Evolutionary conservation across 2,329 filamentous ascomycete species (phyloP), one percentile per base, ranked within the genome.

Genomic region (Neofusicoccum cordaticola): DNA sequence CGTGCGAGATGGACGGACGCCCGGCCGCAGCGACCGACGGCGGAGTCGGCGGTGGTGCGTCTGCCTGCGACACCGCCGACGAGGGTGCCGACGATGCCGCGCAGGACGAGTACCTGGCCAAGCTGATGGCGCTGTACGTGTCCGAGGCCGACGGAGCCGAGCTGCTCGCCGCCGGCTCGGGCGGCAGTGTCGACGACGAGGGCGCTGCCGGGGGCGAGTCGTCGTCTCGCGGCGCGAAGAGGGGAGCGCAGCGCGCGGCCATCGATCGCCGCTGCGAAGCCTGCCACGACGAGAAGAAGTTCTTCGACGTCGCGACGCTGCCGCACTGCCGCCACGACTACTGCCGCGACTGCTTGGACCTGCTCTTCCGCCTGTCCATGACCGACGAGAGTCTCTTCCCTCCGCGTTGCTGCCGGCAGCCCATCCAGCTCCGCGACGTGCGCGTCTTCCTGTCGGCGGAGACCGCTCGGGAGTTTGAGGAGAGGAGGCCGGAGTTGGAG

Each of bases 381-480:
- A 65, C 60, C 0, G 67, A 71, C 47, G 64, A 67, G 0, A 51
- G 62, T 0, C 66, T 72, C 0, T 74, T 74, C 41, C 73, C 70
- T 2, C 70, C 70, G 0, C 68, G 67, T 9, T 74, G 69, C 58
- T 73, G 69, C 53, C 61, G 62, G 7, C 9, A 65, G 4, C 65
- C 50, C 0, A 71, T 74, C 19, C 63, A 70, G 4, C 53, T 72
- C 1, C 62, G 67, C 0, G 52, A 56, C 15, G 42, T 63, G 1
- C 50, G 62, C 8, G n/a, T 48, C n/a, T 41, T 47, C 19, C 51
- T 64, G 7, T 17, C 50, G 2, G 17, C 15, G 6, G 62, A 31
- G 1, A 50, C 62, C 4, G 56, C n/a, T 64, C 13, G 6, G 65
- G 13, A 66, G 0, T 71, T 68, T 7, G 66, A 70, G 19, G 19